phyloP scores from a whole-genome alignment of 169 alveolate species.

The Toxoplasma gondii region DNA sequence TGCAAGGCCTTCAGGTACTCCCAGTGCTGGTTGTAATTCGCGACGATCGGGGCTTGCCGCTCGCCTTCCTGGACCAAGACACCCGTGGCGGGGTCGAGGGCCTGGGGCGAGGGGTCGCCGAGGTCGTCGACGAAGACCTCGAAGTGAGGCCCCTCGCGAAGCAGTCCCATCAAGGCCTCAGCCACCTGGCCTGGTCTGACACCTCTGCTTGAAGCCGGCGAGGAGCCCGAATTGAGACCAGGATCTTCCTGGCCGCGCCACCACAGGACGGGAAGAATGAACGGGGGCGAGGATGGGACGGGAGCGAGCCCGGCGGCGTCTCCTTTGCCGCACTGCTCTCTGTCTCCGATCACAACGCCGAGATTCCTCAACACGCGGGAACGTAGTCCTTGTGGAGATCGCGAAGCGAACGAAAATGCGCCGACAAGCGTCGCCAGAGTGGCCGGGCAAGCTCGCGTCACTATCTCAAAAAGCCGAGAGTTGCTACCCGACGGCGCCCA shows the following conservation, averaged over 20 bases:
- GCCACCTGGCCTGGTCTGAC: not conserved
- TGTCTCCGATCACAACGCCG: not conserved
- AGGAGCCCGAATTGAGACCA: not conserved
- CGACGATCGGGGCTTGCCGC: slow-evolving; percentile 38
- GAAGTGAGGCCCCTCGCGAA: not conserved
- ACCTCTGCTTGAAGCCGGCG: not conserved
- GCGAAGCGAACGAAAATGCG: not conserved
- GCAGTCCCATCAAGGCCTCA: slow-evolving; percentile 7
- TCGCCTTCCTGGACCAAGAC: slow-evolving; percentile 12
- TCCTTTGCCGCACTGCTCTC: not conserved
- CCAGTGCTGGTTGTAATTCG: slow-evolving; percentile 58
- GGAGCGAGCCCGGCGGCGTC: not conserved
- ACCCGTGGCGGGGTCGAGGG: slow-evolving; percentile 41
- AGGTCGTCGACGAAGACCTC: not conserved
- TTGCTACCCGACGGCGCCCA: not conserved
- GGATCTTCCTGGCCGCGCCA: not conserved
- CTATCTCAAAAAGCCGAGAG: not conserved
- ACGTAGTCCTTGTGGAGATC: not conserved
- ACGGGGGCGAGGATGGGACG: not conserved
- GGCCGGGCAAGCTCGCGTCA: not conserved
- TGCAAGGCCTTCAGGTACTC: slow-evolving; percentile 50
- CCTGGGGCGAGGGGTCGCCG: slow-evolving; percentile 46
- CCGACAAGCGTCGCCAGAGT: not conserved
- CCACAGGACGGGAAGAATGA: not conserved
- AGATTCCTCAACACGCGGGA: not conserved